Conservation (phyloP, 139 green algal species). For the Monoraphidium neglectum region DNA sequence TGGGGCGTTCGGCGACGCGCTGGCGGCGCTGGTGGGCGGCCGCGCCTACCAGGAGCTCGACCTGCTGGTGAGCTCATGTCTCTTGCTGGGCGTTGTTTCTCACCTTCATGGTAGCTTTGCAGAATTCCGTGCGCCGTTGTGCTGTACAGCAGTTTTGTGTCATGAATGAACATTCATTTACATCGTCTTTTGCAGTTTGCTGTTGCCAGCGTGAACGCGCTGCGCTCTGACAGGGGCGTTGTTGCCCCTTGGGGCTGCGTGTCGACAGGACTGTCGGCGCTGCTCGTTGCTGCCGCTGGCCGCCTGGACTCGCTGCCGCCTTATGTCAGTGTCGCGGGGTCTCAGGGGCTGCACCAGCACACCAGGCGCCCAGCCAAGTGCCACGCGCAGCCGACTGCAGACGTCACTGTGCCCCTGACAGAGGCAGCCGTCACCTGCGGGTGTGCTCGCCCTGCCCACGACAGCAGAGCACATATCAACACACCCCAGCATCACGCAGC, state of each 20-base stretch:
- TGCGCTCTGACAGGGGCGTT: not conserved
- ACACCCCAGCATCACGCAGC: too few species aligned
- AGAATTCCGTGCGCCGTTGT: not conserved
- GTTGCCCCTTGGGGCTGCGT: not conserved
- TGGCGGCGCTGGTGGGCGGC: constrained; percentile 17
- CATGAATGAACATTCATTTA: not conserved
- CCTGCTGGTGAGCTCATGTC: constrained; percentile 23
- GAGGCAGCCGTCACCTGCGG: too few species aligned
- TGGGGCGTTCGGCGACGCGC: constrained; percentile 32
- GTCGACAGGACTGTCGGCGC: too few species aligned
- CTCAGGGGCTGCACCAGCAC: too few species aligned
- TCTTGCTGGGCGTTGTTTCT: not conserved
- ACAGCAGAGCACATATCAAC: too few species aligned
- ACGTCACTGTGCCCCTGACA: too few species aligned
- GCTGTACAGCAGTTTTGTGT: not conserved
- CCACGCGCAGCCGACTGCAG: too few species aligned
- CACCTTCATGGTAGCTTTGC: not conserved
- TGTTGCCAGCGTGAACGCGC: not conserved
- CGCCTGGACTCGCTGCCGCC: too few species aligned
- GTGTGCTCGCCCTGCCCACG: too few species aligned
- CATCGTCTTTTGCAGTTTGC: not conserved
- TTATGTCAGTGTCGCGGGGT: too few species aligned
- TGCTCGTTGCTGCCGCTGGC: too few species aligned
- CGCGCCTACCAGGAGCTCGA: constrained; percentile 30
- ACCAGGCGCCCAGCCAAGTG: too few species aligned